Base-by-base conservation (phyloP, 2,329 filamentous ascomycete species). In the Phoma sp. region DNA sequence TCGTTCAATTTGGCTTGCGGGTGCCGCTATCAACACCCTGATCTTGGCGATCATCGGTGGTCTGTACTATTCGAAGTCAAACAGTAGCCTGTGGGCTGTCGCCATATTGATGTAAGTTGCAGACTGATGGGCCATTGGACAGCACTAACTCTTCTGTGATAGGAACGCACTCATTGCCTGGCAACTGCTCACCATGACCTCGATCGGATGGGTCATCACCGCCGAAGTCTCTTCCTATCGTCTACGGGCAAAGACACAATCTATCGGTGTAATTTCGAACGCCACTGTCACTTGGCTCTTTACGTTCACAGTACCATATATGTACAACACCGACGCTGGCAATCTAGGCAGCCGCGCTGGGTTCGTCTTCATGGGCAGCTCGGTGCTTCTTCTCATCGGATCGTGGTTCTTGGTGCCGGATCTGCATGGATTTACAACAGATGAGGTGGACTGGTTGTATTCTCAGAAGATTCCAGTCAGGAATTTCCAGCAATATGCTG, bases 261-360 rank as follows among this genome's bases (percentile, higher is more conserved):
- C 51, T 7, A 38, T 54, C 8, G 51, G 51, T 13, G 51, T 54
- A 2, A 29, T 48, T 7, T 47, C 51, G n/a, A 54, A 48, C 17
- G 51, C 51, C 13, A 24, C 22, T 15, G 38, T 40, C 17, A 54
- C 51, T 8, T 54, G 51, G 51, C 32, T 54, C 6, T 54, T 54
- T 29, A 48, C 51, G 6, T 54, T 78, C 10, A 72, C 72, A 0
- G 77, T 77, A 25, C 76, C 75, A 2, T 78, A 78, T 49, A 68
- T 77, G 55, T 74, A 78, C 59, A 78, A 77, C 47, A 75, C 76
- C 1, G 76, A 77, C 41, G 61, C 77, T 44, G 76, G 68, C 1
- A 69, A 78, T 51, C 60, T 76, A 33, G 57, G 71, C 22, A 76
- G 76, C 25, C 78, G 78, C 55, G 68, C 78, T 24, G 77, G 75